Conservation (phyloP, 306 rosid genomes). For the Crataegus laevigata region DNA sequence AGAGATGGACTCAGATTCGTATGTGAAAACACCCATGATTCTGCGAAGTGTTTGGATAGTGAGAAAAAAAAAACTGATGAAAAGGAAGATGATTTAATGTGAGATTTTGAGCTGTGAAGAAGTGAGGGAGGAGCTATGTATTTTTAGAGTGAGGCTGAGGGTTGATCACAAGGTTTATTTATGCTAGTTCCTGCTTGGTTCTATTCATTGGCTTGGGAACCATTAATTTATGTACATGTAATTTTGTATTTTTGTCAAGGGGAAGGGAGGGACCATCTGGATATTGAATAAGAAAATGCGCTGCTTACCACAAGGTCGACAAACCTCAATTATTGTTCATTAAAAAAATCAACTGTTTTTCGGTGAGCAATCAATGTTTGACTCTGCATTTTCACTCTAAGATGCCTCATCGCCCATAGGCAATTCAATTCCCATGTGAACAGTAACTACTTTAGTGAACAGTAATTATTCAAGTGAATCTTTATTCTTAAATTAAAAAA, state of each 20-base stretch:
- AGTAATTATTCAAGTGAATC: too few species aligned
- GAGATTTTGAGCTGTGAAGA: conserved; percentile 12
- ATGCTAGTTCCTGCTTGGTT: too few species aligned
- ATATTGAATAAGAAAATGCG: neutral
- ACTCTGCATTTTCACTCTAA: too few species aligned
- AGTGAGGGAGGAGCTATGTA: neutral
- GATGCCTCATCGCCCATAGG: too few species aligned
- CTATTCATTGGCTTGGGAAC: neutral
- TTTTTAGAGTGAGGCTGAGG: neutral
- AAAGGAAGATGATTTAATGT: neutral
- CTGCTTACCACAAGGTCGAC: neutral
- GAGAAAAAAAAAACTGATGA: neutral
- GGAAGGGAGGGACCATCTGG: neutral
- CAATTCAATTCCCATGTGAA: too few species aligned
- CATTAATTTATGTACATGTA: neutral
- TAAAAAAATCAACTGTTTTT: too few species aligned
- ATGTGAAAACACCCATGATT: too few species aligned
- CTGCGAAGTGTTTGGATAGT: too few species aligned
- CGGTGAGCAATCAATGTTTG: too few species aligned
- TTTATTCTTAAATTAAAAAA: too few species aligned
- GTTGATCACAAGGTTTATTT: neutral
- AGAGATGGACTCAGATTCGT: conserved; percentile 2
- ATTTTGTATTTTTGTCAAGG: neutral
- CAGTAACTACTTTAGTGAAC: too few species aligned
- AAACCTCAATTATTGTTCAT: too few species aligned